Conservation (phyloP, 441 rosid genomes). For the Eutrema salsugineum region DNA sequence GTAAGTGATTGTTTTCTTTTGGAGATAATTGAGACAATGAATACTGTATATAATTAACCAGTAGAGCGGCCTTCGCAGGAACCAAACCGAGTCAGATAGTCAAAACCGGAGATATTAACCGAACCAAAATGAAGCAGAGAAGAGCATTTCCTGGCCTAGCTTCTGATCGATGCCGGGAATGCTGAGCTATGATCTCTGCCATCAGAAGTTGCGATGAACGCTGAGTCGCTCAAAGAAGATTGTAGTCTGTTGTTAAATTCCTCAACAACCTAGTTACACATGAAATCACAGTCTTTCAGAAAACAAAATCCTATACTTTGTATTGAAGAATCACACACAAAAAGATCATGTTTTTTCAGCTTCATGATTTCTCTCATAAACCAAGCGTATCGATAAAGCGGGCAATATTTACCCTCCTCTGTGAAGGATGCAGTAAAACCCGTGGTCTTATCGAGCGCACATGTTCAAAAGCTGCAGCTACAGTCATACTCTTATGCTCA, state of each 20-base stretch:
- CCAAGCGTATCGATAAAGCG: neutral
- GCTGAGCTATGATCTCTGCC: neutral
- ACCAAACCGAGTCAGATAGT: conserved; percentile 18
- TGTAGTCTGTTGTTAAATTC: conserved; percentile 51
- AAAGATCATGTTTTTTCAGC: neutral
- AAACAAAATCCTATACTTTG: conserved; percentile 7
- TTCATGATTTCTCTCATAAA: neutral
- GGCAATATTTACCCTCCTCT: conserved; percentile 57
- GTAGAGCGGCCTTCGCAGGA: conserved; percentile 14
- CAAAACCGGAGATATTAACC: conserved; percentile 19
- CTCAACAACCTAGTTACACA: conserved; percentile 58
- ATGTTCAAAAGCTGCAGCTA: conserved; percentile 61
- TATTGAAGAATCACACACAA: conserved; percentile 3
- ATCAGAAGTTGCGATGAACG: neutral
- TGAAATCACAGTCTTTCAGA: conserved; percentile 7
- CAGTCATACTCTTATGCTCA: conserved; percentile 70
- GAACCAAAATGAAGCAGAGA: conserved; percentile 9
- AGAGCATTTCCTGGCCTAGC: conserved; percentile 1
- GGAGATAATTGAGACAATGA: neutral
- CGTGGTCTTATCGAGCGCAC: conserved; percentile 80
- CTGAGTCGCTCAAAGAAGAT: neutral
- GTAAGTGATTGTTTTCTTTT: neutral
- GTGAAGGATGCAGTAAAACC: conserved; percentile 70
- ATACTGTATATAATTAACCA: neutral
- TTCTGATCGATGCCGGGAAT: neutral